Base-by-base conservation (phyloP, 2,329 filamentous ascomycete genomes). In the Malbranchea zuffiana region DNA sequence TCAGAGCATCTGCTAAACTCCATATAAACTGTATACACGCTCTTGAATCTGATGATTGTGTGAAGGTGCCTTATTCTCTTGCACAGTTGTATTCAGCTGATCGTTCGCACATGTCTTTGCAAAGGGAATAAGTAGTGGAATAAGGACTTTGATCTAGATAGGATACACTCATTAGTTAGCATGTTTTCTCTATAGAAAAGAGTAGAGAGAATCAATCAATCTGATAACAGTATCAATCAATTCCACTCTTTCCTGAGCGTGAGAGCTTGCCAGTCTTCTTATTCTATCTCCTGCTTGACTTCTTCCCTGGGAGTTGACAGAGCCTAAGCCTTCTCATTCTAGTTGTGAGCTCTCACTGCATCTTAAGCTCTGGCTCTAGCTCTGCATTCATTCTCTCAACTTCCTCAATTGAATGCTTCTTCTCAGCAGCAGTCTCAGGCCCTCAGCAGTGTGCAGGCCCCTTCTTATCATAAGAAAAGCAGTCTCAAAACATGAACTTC, bases 391-490 rank as follows among this genome's bases (percentile, higher is more conserved):
- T 8, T 15, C 20, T 18, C 7, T 45, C 32, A 16, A 53, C 18
- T 32, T 48, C 25, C 34, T 41, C 24, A 13, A 36, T 21, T 19
- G 43, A 35, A 11, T 42, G 27, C 23, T 42, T 43, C 31, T 47
- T 50, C 36, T 51, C 40, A 24, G 28, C 15, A 8, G 20, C 28
- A 12, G 42, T 52, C 34, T 53, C 40, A 4, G 23, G 3, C 20
- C 35, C 30, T 37, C 27, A 54, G 6, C 49, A 44, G 48, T 55
- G 26, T 38, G 24, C 53, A 31, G 44, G 44, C 8, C 47, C 47
- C 34, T 55, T 54, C n/a, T 49, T 42, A 39, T 55, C 29, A 40
- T 55, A 55, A n/a, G 33, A 49, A 40, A 53, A 53, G 39, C 27
- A 47, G 1, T 40, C 43, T 39, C 37, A 55, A 44, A 53, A 56